Base-by-base conservation (phyloP, 805 yeast species). In the Scheffersomyces lignosus region DNA sequence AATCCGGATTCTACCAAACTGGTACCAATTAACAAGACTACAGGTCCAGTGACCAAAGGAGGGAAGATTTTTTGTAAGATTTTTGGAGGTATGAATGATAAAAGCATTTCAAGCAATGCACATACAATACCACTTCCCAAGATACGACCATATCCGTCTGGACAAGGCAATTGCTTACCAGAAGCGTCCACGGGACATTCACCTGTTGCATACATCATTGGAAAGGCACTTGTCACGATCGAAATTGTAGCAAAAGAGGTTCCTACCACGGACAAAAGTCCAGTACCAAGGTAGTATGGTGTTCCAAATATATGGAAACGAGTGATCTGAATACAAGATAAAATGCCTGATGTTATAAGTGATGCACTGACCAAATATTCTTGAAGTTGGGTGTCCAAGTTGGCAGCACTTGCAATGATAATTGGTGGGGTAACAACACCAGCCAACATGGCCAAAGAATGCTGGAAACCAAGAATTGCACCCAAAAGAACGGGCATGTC, bases 31-130 rank as follows among this genome's bases (percentile, higher is more conserved):
- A 89, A 71, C 37, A 89, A 62, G 20, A 89, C 96, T 31, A 89
- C 96, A 7, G 96, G 96, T 40, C 96, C 96, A 18, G 96, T 89
- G 43, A 90, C 96, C 36, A 87, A 66, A 25, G 95, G 90, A 14
- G 96, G 96, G 69, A 89, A 89, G 24, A 86, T 52, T 42, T 71
- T 79, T 59, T 85, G 88, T 47, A 89, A 71, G 10, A 73, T 47
- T 25, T 70, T 73, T 4, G 96, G 80, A 8, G 97, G 96, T 48
- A 83, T 59, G 58, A 90, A 89, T 0, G 95, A 83, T 34, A 87
- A 56, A 6, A 73, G 48, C 27, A 90, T 71, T 68, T 87, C 95
- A 15, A 89, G 52, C 25, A 90, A 67, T 3, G 88, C 86, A 64
- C 96, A 87, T 15, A 78, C 73, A 26, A 77, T 72, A n/a, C 89